These are phyloP conservation scores for Gaeumannomyces tritici DNA, from an alignment of 2,329 filamentous ascomycete species.

Conservation along the genomic window DNA sequence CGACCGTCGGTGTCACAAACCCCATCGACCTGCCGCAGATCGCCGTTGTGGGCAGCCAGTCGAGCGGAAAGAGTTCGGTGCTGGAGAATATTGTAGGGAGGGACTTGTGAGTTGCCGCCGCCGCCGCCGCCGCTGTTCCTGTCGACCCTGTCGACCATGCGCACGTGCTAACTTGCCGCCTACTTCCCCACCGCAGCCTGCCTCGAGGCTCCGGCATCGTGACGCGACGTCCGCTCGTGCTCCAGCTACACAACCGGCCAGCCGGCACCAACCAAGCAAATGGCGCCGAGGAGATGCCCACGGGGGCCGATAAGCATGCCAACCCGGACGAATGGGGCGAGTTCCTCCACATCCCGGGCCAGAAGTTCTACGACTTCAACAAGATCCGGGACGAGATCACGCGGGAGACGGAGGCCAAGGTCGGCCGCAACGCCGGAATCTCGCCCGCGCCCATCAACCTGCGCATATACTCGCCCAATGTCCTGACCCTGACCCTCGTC, in stretches of 20 bases:
- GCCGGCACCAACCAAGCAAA: conserved; percentile 45
- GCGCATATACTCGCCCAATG: conserved; percentile 95
- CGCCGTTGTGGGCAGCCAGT: conserved; percentile 95
- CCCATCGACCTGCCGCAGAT: conserved; percentile 98
- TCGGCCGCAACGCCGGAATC: conserved; percentile 95
- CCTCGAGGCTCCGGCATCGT: conserved; percentile 97
- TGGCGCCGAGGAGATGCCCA: conserved; percentile 44
- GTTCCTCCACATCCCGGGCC: conserved; percentile 89
- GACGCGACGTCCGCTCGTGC: conserved; percentile 86
- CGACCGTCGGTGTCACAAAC: conserved; percentile 97
- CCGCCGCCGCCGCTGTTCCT: too few relatives aligned
- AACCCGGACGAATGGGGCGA: conserved; percentile 97
- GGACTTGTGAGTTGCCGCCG: conserved; percentile 72
- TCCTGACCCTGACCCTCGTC: conserved; percentile 90
- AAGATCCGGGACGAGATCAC: conserved; percentile 97
- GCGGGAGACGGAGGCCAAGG: conserved; percentile 58
- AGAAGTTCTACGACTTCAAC: conserved; percentile 87
- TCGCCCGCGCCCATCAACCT: conserved; percentile 96
- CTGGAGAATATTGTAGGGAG: conserved; percentile 97
- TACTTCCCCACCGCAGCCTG: conserved; percentile 46
- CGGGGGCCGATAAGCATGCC: conserved; percentile 71
- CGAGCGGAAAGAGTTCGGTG: conserved; percentile 98
- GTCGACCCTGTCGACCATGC: neutral
- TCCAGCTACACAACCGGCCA: conserved; percentile 93
- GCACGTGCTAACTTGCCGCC: neutral